Percentiles rank a stretch among this genome's conserved stretches.
These are phyloP conservation scores for Hirsutella rhossiliensis DNA, from an alignment of 2,329 filamentous ascomycete genomes.

Conservation along the genomic window DNA sequence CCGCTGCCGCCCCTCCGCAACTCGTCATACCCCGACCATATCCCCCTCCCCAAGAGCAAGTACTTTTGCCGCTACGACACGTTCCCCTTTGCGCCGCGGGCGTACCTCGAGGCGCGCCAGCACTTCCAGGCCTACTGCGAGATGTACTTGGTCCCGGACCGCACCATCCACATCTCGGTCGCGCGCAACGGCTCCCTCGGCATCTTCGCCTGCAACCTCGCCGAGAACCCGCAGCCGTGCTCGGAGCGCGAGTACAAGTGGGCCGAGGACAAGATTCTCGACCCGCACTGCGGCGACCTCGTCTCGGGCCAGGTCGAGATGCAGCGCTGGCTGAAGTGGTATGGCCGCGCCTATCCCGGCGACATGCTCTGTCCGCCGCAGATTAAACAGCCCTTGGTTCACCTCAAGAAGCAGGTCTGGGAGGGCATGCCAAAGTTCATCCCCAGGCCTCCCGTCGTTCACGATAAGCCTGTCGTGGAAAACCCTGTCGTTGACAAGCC, in stretches of 20 bases:
- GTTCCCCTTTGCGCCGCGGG: neutral
- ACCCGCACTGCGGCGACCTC: neutral
- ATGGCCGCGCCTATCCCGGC: slow-evolving; percentile 1
- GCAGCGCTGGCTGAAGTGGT: neutral
- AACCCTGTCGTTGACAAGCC: too few species aligned
- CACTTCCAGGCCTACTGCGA: slow-evolving; percentile 1
- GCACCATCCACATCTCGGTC: neutral
- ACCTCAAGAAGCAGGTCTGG: neutral
- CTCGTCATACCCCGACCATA: too few species aligned
- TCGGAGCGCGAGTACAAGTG: slow-evolving; percentile 1
- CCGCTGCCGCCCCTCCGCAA: neutral
- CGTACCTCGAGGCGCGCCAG: neutral
- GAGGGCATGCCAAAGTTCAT: neutral
- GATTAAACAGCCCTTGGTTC: too few species aligned
- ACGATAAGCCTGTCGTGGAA: too few species aligned
- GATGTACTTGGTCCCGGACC: neutral
- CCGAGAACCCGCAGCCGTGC: neutral
- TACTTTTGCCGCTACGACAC: neutral
- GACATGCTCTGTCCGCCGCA: slow-evolving; percentile 1
- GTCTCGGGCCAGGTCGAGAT: neutral
- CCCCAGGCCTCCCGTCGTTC: too few species aligned
- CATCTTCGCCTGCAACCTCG: slow-evolving; percentile 3
- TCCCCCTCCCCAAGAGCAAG: neutral
- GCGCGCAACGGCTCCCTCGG: neutral
- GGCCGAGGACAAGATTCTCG: neutral